Evolutionary conservation across 169 alveolate genomes (phyloP).

Genomic region (Plasmodium relictum): DNA sequence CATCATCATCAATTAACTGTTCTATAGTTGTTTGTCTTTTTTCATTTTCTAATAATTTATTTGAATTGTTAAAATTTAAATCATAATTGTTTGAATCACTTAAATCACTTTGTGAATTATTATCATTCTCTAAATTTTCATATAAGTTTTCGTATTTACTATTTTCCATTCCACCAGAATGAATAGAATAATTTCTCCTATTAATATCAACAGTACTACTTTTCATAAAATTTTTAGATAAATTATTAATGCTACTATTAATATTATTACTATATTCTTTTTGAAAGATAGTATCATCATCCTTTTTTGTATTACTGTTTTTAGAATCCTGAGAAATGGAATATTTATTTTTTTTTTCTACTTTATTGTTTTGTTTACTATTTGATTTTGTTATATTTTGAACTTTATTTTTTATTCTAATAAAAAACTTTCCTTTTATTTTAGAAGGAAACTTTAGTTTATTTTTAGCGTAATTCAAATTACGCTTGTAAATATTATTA

Average conservation of each 20-base stretch:
- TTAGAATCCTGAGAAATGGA: not conserved
- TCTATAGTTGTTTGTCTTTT: slow-evolving; percentile 18
- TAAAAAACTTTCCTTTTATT: slow-evolving; percentile 46
- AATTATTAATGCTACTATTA: not conserved
- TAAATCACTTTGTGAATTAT: not conserved
- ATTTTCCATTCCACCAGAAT: not conserved
- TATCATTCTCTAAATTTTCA: slow-evolving; percentile 4
- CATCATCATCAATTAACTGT: not conserved
- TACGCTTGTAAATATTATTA: slow-evolving; percentile 11
- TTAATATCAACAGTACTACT: not conserved
- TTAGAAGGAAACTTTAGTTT: slow-evolving; percentile 29
- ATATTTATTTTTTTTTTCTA: not conserved
- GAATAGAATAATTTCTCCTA: slow-evolving; percentile 8
- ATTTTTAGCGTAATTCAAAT: not conserved
- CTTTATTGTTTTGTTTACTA: not conserved
- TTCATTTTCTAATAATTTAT: not conserved
- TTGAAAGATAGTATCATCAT: not conserved
- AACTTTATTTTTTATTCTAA: slow-evolving; percentile 6
- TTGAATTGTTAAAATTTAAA: not conserved
- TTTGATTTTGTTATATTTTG: not conserved
- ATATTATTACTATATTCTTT: not conserved
- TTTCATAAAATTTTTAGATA: not conserved
- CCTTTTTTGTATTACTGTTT: not conserved
- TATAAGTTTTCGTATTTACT: not conserved
- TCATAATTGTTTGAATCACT: slow-evolving; percentile 15